Evolutionary conservation across 768 basidiomycete species (phyloP), one percentile per base, ranked within the genome.

Genomic region (Phylloporus sp.): DNA sequence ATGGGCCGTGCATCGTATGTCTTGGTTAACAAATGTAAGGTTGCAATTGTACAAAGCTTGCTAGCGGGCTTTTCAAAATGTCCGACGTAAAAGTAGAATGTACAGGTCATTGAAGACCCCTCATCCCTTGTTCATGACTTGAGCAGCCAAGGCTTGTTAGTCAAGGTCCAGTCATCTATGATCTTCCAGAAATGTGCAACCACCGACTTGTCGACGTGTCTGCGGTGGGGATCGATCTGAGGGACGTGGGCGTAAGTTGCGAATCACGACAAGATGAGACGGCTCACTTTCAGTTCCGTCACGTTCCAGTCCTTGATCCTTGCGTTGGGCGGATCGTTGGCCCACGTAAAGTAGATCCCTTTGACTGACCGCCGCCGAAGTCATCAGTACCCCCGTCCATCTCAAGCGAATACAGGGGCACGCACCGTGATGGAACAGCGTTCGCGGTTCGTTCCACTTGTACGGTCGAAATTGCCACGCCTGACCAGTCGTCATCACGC

Each of bases 221-320:
- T 79, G 51, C 90, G 78, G 53, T 84, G 76, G 11, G 83, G 85
- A 58, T 99, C 95, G 55, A 98, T 92, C 94, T 96, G 1, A 21
- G 32, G n/a, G 11, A 26, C 9, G 13, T n/a, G 6, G 2, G 9
- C 32, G 9, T 22, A 10, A 11, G 11, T 13, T n/a, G n/a, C 41
- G 15, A 27, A 26, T 34, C n/a, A 20, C 9, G 28, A 15, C 4
- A 26, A 0, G 0, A 15, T 28, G 14, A 4, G 1, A 3, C 0
- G 1, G 9, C 4, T 15, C 53, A 89, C 94, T 78, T 90, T 92
- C 52, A 97, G 77, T 60, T 95, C 90, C 0, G 88, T 88, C 15
- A 99, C 95, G 55, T 97, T 97, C 96, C 96, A 98, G 50, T 95
- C 91, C 64, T 87, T 87, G 53, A 95, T 87, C 54, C 86, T 90